Conservation (phyloP, 371 early-diverging fungal species). For the Coemansia sp. region DNA sequence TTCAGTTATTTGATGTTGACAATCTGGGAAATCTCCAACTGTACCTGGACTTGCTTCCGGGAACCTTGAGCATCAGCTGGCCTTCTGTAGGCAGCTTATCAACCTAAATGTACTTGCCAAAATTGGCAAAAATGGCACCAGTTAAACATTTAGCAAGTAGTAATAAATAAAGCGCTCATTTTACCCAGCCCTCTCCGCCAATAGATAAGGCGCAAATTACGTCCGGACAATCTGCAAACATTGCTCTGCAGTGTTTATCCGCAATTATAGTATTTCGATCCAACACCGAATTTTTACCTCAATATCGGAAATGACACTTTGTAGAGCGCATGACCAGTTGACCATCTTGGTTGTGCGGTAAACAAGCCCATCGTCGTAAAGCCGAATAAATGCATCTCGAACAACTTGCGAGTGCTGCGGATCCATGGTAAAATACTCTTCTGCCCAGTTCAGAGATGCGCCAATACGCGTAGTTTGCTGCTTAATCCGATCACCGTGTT, state of each 20-base stretch:
- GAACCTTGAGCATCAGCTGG: slow-evolving; percentile 54
- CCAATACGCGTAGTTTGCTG: slow-evolving; percentile 95
- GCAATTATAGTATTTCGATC: slow-evolving; percentile 50
- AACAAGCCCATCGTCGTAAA: slow-evolving; percentile 96
- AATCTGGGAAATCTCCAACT: neutral
- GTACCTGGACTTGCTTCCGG: slow-evolving; percentile 62
- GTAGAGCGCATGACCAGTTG: slow-evolving; percentile 98
- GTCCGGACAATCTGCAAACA: neutral
- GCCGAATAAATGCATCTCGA: slow-evolving; percentile 90
- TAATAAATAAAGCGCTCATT: too few species aligned
- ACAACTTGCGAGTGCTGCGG: slow-evolving; percentile 81
- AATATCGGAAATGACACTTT: slow-evolving; percentile 97
- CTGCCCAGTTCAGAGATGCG: slow-evolving; percentile 92
- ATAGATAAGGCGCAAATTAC: too few species aligned
- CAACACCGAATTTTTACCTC: slow-evolving; percentile 75
- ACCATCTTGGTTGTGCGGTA: slow-evolving; percentile 97
- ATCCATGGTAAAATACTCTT: slow-evolving; percentile 97
- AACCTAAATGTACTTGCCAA: slow-evolving; percentile 29
- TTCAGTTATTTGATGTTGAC: neutral
- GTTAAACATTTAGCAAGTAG: too few species aligned
- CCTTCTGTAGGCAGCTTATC: slow-evolving; percentile 44
- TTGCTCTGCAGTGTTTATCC: neutral
- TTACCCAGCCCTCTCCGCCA: too few species aligned
- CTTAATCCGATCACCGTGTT: slow-evolving; percentile 83
- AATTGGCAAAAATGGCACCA: neutral